Evolutionary conservation across 768 basidiomycete genomes (phyloP), one percentile per base, ranked within the genome.

Genomic region (Suillus paluster): DNA sequence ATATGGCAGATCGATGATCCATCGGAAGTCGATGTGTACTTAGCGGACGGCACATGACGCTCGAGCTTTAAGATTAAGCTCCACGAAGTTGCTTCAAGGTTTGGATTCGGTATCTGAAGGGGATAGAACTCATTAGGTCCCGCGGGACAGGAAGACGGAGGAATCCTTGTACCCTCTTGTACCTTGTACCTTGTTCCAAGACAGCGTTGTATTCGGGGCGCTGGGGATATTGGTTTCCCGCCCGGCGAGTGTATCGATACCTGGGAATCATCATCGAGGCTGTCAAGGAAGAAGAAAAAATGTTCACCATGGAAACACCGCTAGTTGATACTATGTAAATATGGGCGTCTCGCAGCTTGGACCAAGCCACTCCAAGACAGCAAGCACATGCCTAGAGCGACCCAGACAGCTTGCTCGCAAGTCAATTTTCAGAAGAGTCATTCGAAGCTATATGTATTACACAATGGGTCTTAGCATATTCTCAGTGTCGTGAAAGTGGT

Each of bases 231-330:
- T 12, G 19, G 49, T 50, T 50, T 27, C 30, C 33, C 11, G 12
- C 19, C 49, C 19, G 30, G 33, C 30, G 10, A 7, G 25, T 46
- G 11, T 12, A 9, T 11, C 11, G 9, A 36, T 36, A 15, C 45
- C 45, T 46, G 30, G 19, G 19, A 33, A n/a, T 50, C 27, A 19
- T 50, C 49, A 50, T 33, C 6, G 49, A 48, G 49, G 49, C 30
- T 12, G 48, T 49, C 48, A 27, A 50, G 19, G 30, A 50, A 17
- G 33, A 50, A 27, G 33, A 50, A 17, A 5, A 33, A 10, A 12
- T n/a, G 11, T 50, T 50, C 49, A 50, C 49, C 49, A 50, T 50
- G 49, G 49, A 33, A 50, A 50, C 49, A 50, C 3, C 17, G 19
- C 30, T 5, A 30, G 27, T 50, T 50, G 27, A 50, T 27, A 50